Percentiles rank a stretch among this genome's conserved stretches.
Conservation (phyloP, 2,329 filamentous ascomycete genomes). For the Fusarium sp. region DNA sequence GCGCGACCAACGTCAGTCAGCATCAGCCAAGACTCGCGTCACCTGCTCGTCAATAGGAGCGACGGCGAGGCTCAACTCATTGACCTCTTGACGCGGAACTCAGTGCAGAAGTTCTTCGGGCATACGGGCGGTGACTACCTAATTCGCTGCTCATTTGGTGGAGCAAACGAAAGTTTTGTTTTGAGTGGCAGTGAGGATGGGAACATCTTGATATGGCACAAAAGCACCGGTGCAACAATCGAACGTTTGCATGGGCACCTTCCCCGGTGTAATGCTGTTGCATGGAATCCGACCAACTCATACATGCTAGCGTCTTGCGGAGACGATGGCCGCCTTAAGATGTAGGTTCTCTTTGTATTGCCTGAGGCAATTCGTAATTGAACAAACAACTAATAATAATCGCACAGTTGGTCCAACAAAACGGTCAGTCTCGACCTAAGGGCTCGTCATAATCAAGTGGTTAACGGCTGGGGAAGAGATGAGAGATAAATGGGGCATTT, state of each 20-base stretch:
- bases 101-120: conserved; percentile 80
- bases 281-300: conserved; percentile 88
- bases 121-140: conserved; percentile 80
- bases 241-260: conserved; percentile 81
- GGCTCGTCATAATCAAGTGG: conserved; percentile 30
- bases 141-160: conserved; percentile 86
- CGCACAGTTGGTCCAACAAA: conserved; percentile 46
- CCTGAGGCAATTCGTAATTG: background rate
- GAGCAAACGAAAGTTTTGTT: conserved; percentile 91
- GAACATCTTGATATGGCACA: conserved; percentile 89
- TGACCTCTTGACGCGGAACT: conserved; percentile 76
- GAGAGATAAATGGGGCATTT: conserved; percentile 26
- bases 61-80: conserved; percentile 83
- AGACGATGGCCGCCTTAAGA: conserved; percentile 85
- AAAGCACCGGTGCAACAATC: conserved; percentile 79
- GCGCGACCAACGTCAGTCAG: conserved; percentile 80
- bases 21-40: conserved; percentile 83
- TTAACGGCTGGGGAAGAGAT: conserved; percentile 38
- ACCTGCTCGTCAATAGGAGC: conserved; percentile 84
- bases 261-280: conserved; percentile 84
- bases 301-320: conserved; percentile 91
- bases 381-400: conserved; percentile 5
- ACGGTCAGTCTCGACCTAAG: conserved; percentile 36
- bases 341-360: conserved; percentile 67
- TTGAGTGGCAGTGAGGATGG: conserved; percentile 88